These are phyloP conservation scores for Helichrysum umbraculigerum DNA, from an alignment of 129 eudicot genomes.

Conservation along the genomic window DNA sequence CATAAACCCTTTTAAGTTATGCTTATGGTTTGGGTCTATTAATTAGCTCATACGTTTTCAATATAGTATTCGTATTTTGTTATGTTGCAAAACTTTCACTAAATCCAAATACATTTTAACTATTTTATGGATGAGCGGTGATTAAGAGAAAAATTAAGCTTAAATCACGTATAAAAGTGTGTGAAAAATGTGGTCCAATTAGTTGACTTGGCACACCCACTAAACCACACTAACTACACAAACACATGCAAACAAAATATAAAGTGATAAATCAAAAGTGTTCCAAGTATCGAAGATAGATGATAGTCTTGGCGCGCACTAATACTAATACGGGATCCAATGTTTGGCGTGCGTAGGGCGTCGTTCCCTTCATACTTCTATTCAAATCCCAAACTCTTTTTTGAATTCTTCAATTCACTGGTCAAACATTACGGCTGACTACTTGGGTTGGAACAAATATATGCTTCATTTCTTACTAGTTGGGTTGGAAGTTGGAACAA, in stretches of 20 bases:
- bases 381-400: background rate
- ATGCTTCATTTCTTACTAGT: too few species aligned
- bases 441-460: too few species aligned
- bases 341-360: conserved; percentile 31
- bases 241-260: conserved; percentile 15
- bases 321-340: conserved; percentile 25
- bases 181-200: conserved; percentile 22
- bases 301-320: conserved; percentile 9
- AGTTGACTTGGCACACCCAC: conserved; percentile 15
- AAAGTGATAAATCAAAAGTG: background rate
- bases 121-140: background rate
- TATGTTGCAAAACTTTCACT: too few species aligned
- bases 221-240: background rate
- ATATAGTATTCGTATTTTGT: too few species aligned
- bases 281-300: conserved; percentile 12
- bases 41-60: too few species aligned
- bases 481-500: too few species aligned
- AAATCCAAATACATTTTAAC: too few species aligned
- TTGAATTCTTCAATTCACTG: too few species aligned
- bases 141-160: conserved; percentile 5
- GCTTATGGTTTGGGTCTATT: too few species aligned
- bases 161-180: conserved; percentile 7
- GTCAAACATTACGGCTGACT: too few species aligned
- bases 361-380: conserved; percentile 15
- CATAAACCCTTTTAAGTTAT: too few species aligned